Evolutionary conservation across 2,329 filamentous ascomycete genomes (phyloP).

Genomic region (Colletotrichum camelliae): DNA sequence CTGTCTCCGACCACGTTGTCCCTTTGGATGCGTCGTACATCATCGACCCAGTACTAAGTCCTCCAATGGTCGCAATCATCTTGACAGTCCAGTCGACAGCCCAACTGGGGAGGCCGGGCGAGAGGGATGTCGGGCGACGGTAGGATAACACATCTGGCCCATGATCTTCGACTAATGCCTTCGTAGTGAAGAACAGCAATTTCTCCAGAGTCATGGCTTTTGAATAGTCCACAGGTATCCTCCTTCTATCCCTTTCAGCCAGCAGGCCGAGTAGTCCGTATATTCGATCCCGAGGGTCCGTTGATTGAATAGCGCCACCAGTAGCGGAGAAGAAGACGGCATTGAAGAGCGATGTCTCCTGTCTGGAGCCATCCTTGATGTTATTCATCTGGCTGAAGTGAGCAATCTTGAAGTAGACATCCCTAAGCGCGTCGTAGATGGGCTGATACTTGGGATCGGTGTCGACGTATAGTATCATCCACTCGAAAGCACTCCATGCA

Average conservation of each 20-base stretch:
- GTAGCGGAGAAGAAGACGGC: background rate
- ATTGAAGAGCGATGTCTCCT: background rate
- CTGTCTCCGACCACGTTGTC: background rate
- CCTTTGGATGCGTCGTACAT: background rate
- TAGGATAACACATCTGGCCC: background rate
- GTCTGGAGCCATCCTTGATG: background rate
- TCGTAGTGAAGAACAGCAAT: background rate
- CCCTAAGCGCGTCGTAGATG: background rate
- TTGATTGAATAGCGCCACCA: background rate
- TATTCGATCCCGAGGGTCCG: background rate
- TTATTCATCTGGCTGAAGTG: background rate
- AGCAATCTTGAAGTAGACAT: background rate
- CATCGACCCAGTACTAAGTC: background rate
- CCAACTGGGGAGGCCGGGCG: background rate
- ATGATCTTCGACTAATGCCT: background rate
- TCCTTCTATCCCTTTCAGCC: background rate
- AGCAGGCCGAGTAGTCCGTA: background rate
- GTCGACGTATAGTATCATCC: background rate
- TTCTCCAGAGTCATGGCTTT: background rate
- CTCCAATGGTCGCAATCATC: background rate
- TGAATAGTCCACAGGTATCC: background rate
- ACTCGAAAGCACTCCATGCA: background rate
- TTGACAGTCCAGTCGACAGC: background rate
- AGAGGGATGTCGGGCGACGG: background rate
- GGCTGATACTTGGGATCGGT: background rate